Evolutionary conservation across 2,329 filamentous ascomycete genomes (phyloP).

Genomic region (Cladosporium sp.): DNA sequence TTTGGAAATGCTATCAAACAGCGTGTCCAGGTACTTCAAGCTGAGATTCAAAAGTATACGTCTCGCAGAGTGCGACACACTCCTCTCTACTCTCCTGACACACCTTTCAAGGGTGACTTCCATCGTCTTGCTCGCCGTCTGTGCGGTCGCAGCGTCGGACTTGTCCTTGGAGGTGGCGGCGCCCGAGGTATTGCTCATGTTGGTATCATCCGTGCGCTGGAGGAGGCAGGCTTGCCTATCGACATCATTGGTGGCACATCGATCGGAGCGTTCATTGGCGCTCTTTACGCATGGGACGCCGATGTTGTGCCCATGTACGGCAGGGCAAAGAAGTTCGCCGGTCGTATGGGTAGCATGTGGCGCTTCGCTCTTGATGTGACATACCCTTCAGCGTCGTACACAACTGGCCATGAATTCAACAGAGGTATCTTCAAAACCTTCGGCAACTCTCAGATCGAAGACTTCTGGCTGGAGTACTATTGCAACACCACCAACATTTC

Average conservation of each 20-base stretch:
- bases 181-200: slow-evolving; percentile 89
- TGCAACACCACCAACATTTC: slow-evolving; percentile 99
- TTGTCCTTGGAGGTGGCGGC: slow-evolving; percentile 90
- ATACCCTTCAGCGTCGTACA: slow-evolving; percentile 94
- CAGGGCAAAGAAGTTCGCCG: slow-evolving; percentile 92
- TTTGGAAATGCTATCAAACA: slow-evolving; percentile 86
- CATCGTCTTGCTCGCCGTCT: slow-evolving; percentile 84
- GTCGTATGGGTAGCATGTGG: slow-evolving; percentile 99
- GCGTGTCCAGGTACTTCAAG: slow-evolving; percentile 87
- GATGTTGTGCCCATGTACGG: slow-evolving; percentile 97
- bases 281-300: slow-evolving; percentile 89
- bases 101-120: slow-evolving; percentile 93
- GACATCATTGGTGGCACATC: slow-evolving; percentile 94
- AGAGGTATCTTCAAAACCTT: slow-evolving; percentile 98
- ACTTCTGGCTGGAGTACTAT: slow-evolving; percentile 98
- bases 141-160: slow-evolving; percentile 88
- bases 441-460: slow-evolving; percentile 93
- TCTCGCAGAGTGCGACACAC: slow-evolving; percentile 85
- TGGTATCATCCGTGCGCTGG: slow-evolving; percentile 88
- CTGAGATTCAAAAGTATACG: slow-evolving; percentile 97
- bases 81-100: slow-evolving; percentile 84
- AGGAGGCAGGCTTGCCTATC: slow-evolving; percentile 93
- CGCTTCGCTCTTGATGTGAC: slow-evolving; percentile 94
- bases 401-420: slow-evolving; percentile 97
- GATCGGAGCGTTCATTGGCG: slow-evolving; percentile 92